Base-by-base conservation (phyloP, 495 filamentous ascomycete species). In the Podospora didyma region DNA sequence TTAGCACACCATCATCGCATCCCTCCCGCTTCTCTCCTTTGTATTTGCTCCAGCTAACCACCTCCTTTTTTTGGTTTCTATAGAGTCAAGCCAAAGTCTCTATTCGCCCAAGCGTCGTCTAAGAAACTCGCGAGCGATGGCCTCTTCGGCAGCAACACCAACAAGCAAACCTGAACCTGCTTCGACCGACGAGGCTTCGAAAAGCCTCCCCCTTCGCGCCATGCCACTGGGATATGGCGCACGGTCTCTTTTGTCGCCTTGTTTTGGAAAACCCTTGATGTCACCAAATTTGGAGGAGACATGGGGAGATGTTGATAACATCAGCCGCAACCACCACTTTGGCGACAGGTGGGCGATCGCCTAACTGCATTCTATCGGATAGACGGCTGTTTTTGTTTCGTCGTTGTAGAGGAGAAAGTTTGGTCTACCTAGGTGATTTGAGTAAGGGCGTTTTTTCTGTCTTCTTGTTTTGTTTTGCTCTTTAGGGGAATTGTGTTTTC, bases 21-120 rank as follows among this genome's bases (percentile, higher is more conserved):
- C 17, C 47, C 50, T 22, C 12, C 23, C 46, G n/a, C 20, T 7
- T 35, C 6, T 9, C 1, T 44, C 17, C 20, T n/a, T 21, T 2
- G 14, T 26, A 23, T 39, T 31, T 1, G 2, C 34, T 20, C 23
- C 17, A 49, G 7, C 45, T 11, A 7, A 23, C n/a, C 48, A 49
- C 21, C 11, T 24, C 46, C 20, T 7, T 41, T 7, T 9, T 3
- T 46, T 3, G 3, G 22, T 7, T 14, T 41, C 17, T 28, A 6
- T 16, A 86, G 83, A 54, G 75, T 71, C 56, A 86, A 86, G 69
- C 83, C 83, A 12, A 81, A 81, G 65, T 86, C 82, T 0, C 77
- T 86, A 56, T 86, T 86, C 68, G 82, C 82, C 54, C 82, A 82
- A 60, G 75, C 80, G 28, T 81, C 79, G 14, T 69, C 72, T 62